Conservation (phyloP, 1,284 basidiomycete species). For the Malassezia psittaci region DNA sequence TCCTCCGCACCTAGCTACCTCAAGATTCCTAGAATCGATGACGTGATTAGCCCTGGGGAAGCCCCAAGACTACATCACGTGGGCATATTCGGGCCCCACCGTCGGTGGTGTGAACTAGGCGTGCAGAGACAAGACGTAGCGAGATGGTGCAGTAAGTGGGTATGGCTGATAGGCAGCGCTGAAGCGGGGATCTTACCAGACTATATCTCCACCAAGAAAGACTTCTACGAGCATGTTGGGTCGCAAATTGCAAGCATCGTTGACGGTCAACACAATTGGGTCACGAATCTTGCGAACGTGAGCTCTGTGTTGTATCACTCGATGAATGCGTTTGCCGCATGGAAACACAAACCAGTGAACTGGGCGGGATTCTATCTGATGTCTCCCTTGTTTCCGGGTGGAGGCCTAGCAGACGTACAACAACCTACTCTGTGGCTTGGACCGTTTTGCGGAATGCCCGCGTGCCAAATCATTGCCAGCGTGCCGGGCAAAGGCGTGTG, state of each 20-base stretch:
- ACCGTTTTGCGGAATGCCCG: constrained; percentile 49
- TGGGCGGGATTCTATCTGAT: constrained; percentile 50
- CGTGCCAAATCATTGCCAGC: constrained; percentile 45
- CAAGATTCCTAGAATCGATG: neutral
- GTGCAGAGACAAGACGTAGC: neutral
- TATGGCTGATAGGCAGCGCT: constrained; percentile 20
- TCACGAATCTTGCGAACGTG: constrained; percentile 41
- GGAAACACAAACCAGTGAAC: constrained; percentile 34
- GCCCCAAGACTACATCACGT: too few species aligned
- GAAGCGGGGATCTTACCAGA: constrained; percentile 66
- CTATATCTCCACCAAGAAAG: constrained; percentile 30
- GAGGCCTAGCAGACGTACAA: constrained; percentile 6
- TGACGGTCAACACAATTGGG: constrained; percentile 35
- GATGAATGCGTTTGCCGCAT: constrained; percentile 34
- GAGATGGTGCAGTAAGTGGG: constrained; percentile 17
- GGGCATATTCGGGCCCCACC: neutral
- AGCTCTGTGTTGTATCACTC: constrained; percentile 35
- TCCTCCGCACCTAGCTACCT: too few species aligned
- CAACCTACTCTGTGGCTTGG: constrained; percentile 44
- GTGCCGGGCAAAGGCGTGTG: constrained; percentile 47
- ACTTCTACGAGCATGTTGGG: constrained; percentile 48
- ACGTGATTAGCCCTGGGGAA: neutral
- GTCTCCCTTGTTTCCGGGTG: constrained; percentile 41
- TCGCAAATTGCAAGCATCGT: constrained; percentile 37
- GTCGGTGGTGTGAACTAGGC: neutral